A percentile compares a stretch with the other conserved stretches of the same genome.
phyloP scores from a whole-genome alignment of 1,284 basidiomycete genomes.

The Meira miltonrushii region DNA sequence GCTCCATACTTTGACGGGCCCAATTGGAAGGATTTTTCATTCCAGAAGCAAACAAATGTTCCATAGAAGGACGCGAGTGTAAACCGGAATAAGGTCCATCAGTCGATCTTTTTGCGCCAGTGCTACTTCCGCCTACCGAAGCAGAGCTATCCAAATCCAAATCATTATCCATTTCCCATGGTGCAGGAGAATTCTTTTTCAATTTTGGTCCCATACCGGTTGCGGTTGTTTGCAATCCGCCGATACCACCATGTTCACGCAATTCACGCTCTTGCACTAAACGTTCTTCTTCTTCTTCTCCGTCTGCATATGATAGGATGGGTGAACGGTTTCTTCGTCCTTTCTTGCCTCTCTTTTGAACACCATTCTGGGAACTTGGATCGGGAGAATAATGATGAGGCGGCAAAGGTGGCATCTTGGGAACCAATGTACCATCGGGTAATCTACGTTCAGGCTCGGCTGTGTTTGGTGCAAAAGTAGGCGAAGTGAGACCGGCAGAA shows the following conservation, averaged over 20 bases:
- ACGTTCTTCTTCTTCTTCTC: slow-evolving; percentile 32
- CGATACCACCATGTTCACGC: slow-evolving; percentile 18
- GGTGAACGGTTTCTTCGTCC: slow-evolving; percentile 29
- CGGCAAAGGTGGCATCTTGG: slow-evolving; percentile 37
- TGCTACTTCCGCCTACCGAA: neutral
- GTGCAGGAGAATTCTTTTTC: slow-evolving; percentile 43
- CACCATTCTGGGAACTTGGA: slow-evolving; percentile 3
- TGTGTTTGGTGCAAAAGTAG: too few relatives aligned
- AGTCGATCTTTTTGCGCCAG: neutral
- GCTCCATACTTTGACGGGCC: slow-evolving; percentile 10
- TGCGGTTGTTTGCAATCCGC: slow-evolving; percentile 15
- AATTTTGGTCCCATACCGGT: slow-evolving; percentile 38
- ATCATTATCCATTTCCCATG: slow-evolving; percentile 37
- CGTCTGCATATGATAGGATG: slow-evolving; percentile 32
- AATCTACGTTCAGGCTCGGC: slow-evolving; percentile 14
- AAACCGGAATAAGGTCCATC: neutral
- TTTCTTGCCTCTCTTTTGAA: slow-evolving; percentile 10
- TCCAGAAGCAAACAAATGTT: neutral
- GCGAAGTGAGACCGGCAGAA: too few relatives aligned
- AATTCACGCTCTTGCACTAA: slow-evolving; percentile 20
- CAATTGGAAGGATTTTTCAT: slow-evolving; percentile 1
- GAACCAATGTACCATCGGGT: slow-evolving; percentile 28
- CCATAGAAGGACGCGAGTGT: neutral
- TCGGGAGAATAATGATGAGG: neutral
- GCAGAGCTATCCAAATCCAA: slow-evolving; percentile 14